Conservation (phyloP, 345 rosid genomes). For the Clausena lansium region DNA sequence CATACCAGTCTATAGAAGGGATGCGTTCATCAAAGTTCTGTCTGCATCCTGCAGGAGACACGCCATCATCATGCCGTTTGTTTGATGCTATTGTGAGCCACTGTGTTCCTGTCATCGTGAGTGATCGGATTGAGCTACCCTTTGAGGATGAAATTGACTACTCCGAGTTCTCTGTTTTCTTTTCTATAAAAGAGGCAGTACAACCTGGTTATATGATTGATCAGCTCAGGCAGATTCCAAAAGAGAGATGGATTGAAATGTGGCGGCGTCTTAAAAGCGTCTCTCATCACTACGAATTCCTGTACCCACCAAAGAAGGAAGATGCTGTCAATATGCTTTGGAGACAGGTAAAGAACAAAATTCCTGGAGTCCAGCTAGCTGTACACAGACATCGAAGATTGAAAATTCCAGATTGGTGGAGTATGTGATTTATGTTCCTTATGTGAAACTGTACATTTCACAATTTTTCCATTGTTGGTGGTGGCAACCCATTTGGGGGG, state of each 20-base stretch:
- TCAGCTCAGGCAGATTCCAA: conserved; percentile 62
- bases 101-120: conserved; percentile 81
- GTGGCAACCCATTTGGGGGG: conserved; percentile 1
- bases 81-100: conserved; percentile 90
- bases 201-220: conserved; percentile 67
- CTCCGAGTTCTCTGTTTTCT: conserved; percentile 66
- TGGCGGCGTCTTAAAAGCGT: conserved; percentile 67
- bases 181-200: conserved; percentile 67
- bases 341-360: conserved; percentile 84
- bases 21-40: conserved; percentile 92
- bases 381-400: conserved; percentile 74
- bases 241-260: conserved; percentile 71
- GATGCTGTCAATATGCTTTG: conserved; percentile 82
- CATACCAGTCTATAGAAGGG: conserved; percentile 64
- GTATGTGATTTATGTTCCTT: conserved; percentile 28
- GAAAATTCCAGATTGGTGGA: conserved; percentile 87
- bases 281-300: conserved; percentile 79
- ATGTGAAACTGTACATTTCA: conserved; percentile 38
- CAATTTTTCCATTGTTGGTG: conserved; percentile 17
- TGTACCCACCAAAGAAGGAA: conserved; percentile 71
- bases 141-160: conserved; percentile 85
- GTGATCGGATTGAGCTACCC: conserved; percentile 82
- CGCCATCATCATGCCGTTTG: conserved; percentile 88
- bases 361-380: conserved; percentile 57
- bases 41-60: conserved; percentile 87